A percentile compares a stretch with the other conserved stretches of the same genome.
Conservation (phyloP, 2,329 filamentous ascomycete species). For the Pseudopyricularia javanii region DNA sequence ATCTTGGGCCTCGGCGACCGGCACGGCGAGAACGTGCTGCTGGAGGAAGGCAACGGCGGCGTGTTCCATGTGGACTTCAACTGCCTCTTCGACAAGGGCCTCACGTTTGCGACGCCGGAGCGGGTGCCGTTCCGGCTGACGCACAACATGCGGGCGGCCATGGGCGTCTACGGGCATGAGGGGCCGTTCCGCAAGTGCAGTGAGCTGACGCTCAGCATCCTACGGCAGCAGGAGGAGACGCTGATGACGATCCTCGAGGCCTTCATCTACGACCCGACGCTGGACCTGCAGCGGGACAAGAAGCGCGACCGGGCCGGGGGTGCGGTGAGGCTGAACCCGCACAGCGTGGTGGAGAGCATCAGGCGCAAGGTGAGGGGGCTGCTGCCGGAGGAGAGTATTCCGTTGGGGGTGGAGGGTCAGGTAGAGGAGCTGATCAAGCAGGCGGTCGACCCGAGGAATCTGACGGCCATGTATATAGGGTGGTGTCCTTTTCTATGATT, state of each 20-base stretch:
- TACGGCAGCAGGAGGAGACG: conserved; percentile 88
- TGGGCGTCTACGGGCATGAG: conserved; percentile 90
- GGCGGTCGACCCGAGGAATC: conserved; percentile 66
- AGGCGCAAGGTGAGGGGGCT: conserved; percentile 76
- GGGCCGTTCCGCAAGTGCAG: conserved; percentile 84
- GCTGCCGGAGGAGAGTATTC: conserved; percentile 77
- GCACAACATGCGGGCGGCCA: conserved; percentile 96
- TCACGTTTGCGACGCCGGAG: conserved; percentile 91
- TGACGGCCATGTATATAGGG: conserved; percentile 94
- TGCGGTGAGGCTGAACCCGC: conserved; percentile 37
- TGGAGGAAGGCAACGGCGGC: conserved; percentile 87
- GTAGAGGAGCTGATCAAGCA: conserved; percentile 90
- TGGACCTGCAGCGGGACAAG: conserved; percentile 71
- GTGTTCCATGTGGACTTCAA: conserved; percentile 99
- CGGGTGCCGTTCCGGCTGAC: conserved; percentile 91
- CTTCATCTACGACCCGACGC: conserved; percentile 91
- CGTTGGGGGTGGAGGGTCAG: conserved; percentile 88
- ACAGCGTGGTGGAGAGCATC: conserved; percentile 80
- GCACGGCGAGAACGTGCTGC: conserved; percentile 91
- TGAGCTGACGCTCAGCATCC: conserved; percentile 72
- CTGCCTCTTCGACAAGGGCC: conserved; percentile 95
- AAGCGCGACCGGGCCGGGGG: conserved; percentile 32
- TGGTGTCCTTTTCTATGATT: conserved; percentile 59
- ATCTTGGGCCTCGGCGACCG: conserved; percentile 88
- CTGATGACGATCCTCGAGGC: conserved; percentile 96